Conservation (phyloP, 441 rosid species). For the Arabidopsis lyrata region DNA sequence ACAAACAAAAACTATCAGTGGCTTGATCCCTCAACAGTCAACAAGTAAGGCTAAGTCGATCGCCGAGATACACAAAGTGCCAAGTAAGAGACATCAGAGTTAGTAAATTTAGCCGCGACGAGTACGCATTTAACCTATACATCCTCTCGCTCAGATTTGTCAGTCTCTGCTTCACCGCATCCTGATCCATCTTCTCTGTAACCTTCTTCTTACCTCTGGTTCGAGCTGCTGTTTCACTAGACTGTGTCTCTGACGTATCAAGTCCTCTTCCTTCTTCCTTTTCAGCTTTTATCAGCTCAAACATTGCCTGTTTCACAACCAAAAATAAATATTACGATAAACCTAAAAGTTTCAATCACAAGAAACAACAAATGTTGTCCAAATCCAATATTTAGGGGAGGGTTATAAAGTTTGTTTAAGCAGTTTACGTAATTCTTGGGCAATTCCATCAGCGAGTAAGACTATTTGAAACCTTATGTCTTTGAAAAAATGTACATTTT, state of each 20-base stretch:
- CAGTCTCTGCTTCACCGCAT: constrained; percentile 38
- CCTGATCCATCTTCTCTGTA: constrained; percentile 37
- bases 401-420: neutral
- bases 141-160: constrained; percentile 51
- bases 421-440: neutral
- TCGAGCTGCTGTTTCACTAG: constrained; percentile 19
- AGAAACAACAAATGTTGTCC: neutral
- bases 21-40: constrained; percentile 34
- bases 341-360: neutral
- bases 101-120: constrained; percentile 58
- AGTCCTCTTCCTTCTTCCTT: constrained; percentile 79
- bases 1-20: neutral
- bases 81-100: constrained; percentile 67
- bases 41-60: constrained; percentile 44
- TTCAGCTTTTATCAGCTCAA: constrained; percentile 67
- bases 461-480: neutral
- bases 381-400: neutral
- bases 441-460: neutral
- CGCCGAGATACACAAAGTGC: constrained; percentile 68
- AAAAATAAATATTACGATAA: neutral
- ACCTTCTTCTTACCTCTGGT: constrained; percentile 8
- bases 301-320: constrained; percentile 50
- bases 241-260: constrained; percentile 32
- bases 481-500: too few relatives aligned
- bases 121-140: constrained; percentile 59